These are phyloP conservation scores for Hanseniaspora singularis DNA, from an alignment of 805 yeast genomes.

Conservation along the genomic window DNA sequence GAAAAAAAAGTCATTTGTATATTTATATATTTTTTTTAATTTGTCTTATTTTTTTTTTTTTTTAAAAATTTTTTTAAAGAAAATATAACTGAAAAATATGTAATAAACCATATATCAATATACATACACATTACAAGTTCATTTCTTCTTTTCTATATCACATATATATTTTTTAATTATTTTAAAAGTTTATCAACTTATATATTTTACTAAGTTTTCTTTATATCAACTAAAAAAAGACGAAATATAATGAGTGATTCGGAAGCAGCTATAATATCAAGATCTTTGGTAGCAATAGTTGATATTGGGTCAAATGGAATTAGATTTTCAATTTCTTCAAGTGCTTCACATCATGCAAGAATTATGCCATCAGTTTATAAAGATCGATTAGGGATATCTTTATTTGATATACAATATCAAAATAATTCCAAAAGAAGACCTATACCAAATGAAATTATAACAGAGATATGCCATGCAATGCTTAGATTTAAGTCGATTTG, in stretches of 20 bases:
- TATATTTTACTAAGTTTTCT: too few relatives aligned
- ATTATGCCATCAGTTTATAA: conserved; percentile 69
- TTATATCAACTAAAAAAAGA: background rate
- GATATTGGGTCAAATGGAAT: conserved; percentile 72
- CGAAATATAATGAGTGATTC: conserved; percentile 16
- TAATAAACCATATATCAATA: too few relatives aligned
- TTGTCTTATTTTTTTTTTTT: too few relatives aligned
- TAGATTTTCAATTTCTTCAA: conserved; percentile 58
- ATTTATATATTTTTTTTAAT: too few relatives aligned
- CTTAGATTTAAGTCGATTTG: conserved; percentile 57
- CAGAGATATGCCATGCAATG: conserved; percentile 51
- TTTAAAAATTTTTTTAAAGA: too few relatives aligned
- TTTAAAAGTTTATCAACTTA: too few relatives aligned
- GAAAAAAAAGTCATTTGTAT: too few relatives aligned
- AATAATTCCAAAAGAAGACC: conserved; percentile 37
- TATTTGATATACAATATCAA: conserved; percentile 49
- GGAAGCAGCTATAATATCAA: conserved; percentile 46
- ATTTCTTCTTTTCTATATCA: too few relatives aligned
- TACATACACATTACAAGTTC: too few relatives aligned
- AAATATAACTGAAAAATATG: too few relatives aligned
- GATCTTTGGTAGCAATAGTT: conserved; percentile 52
- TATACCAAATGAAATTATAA: conserved; percentile 45
- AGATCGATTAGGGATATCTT: conserved; percentile 57
- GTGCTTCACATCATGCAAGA: conserved; percentile 57
- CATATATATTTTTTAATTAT: too few relatives aligned